Evolutionary conservation across 208 protist genomes (phyloP).

Genomic region (Histomonas meleagridis): DNA sequence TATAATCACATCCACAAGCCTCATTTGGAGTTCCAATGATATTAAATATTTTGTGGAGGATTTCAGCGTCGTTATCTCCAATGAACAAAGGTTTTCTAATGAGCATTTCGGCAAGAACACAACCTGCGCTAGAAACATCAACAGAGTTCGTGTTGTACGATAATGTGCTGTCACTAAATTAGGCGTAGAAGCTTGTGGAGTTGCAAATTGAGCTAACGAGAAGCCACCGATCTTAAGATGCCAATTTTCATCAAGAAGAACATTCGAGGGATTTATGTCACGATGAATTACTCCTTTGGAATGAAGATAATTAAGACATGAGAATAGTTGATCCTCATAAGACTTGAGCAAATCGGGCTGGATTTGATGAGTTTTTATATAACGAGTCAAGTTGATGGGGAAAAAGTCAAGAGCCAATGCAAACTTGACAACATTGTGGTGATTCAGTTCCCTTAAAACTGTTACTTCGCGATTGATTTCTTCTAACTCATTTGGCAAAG

Average conservation of each 20-base stretch:
- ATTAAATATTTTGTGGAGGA: conserved; percentile 41
- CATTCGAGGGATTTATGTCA: conserved; percentile 72
- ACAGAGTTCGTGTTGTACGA: conserved; percentile 27
- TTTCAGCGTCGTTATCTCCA: conserved; percentile 48
- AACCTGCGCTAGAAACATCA: conserved; percentile 52
- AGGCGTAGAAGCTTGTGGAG: too few relatives aligned
- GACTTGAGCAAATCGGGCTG: too few relatives aligned
- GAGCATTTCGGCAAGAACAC: conserved; percentile 51
- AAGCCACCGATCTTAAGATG: conserved; percentile 62
- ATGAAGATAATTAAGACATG: conserved; percentile 68
- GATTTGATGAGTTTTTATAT: too few relatives aligned
- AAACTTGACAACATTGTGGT: background rate
- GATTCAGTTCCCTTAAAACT: too few relatives aligned
- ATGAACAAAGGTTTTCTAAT: conserved; percentile 43
- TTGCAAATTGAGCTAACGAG: conserved; percentile 55
- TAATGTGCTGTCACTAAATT: too few relatives aligned
- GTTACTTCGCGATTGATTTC: too few relatives aligned
- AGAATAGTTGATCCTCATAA: conserved; percentile 59
- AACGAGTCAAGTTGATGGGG: too few relatives aligned
- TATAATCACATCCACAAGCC: too few relatives aligned
- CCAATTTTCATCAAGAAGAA: conserved; percentile 61
- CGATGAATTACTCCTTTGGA: conserved; percentile 65
- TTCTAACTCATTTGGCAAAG: too few relatives aligned
- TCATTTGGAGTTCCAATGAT: background rate
- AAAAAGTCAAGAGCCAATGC: too few relatives aligned